A percentile compares a stretch with the other conserved stretches of the same genome.
Conservation (phyloP, 805 yeast genomes). For the Tetrapisispora nanseiensis region DNA sequence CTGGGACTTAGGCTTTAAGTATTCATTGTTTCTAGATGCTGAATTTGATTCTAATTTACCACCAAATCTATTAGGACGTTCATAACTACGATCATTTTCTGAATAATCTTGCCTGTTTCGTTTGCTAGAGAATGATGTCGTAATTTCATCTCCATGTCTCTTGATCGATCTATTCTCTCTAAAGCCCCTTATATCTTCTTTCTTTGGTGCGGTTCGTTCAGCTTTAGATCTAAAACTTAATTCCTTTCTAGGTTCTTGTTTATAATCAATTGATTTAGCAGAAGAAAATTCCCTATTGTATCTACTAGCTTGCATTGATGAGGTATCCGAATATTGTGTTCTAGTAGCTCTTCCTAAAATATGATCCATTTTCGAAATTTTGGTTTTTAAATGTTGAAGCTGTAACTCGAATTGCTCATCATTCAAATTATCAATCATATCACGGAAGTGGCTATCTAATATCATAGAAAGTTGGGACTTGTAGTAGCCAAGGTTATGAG, state of each 20-base stretch:
- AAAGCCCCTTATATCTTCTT: background rate
- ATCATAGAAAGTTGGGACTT: background rate
- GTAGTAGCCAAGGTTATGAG: background rate
- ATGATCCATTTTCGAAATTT: background rate
- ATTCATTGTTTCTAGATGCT: constrained; percentile 6
- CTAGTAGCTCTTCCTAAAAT: background rate
- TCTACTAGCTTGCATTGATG: constrained; percentile 8
- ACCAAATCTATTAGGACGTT: background rate
- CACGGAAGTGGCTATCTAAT: background rate
- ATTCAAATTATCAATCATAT: background rate
- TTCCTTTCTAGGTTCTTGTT: background rate
- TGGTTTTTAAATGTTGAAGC: background rate
- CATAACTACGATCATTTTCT: background rate
- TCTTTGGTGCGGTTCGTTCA: background rate
- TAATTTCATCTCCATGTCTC: background rate
- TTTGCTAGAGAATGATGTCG: background rate
- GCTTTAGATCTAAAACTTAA: background rate
- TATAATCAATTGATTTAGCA: background rate
- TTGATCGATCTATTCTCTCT: background rate
- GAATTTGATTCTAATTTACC: background rate
- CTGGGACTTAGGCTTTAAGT: background rate
- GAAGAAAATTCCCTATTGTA: constrained; percentile 5
- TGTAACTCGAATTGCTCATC: background rate
- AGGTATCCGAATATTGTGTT: constrained; percentile 10
- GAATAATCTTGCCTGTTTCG: constrained; percentile 1